Percentiles rank a stretch among this genome's conserved stretches.
These are phyloP conservation scores for Agroathelia rolfsii DNA, from an alignment of 1,284 basidiomycete species.

Conservation along the genomic window DNA sequence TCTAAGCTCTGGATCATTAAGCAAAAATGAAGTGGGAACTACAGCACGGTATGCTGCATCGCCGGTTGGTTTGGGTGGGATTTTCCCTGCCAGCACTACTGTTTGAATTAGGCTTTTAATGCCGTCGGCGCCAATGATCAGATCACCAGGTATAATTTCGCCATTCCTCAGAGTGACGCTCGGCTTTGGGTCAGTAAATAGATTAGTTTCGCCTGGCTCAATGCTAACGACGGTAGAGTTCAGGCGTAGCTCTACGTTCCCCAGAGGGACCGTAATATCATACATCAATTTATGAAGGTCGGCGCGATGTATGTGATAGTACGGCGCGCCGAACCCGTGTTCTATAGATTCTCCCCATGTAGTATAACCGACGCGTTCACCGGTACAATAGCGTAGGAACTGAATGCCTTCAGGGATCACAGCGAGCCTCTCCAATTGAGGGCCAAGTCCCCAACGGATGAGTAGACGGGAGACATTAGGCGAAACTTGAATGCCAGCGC, in stretches of 20 bases:
- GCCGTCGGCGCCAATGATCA: slow-evolving; percentile 48
- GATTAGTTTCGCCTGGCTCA: slow-evolving; percentile 25
- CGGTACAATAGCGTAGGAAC: slow-evolving; percentile 37
- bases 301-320: slow-evolving; percentile 47
- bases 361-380: slow-evolving; percentile 35
- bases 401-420: slow-evolving; percentile 34
- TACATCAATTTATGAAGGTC: slow-evolving; percentile 39
- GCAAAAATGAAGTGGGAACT: slow-evolving; percentile 21
- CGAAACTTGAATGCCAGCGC: slow-evolving; percentile 39
- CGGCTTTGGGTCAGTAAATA: too few relatives aligned
- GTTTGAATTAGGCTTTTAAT: slow-evolving; percentile 35
- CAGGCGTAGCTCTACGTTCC: slow-evolving; percentile 33
- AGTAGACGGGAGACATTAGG: slow-evolving; percentile 40
- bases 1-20: slow-evolving; percentile 25
- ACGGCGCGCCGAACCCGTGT: slow-evolving; percentile 34
- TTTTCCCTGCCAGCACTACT: slow-evolving; percentile 31
- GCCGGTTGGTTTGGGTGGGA: slow-evolving; percentile 28
- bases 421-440: slow-evolving; percentile 27
- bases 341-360: slow-evolving; percentile 31
- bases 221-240: slow-evolving; percentile 29
- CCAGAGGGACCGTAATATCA: slow-evolving; percentile 29
- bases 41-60: slow-evolving; percentile 31
- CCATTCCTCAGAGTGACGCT: slow-evolving; percentile 32
- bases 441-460: slow-evolving; percentile 40
- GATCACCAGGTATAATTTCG: slow-evolving; percentile 31